Base-by-base conservation (phyloP, 106 monocot genomes). In the Cymbidium sinense region DNA sequence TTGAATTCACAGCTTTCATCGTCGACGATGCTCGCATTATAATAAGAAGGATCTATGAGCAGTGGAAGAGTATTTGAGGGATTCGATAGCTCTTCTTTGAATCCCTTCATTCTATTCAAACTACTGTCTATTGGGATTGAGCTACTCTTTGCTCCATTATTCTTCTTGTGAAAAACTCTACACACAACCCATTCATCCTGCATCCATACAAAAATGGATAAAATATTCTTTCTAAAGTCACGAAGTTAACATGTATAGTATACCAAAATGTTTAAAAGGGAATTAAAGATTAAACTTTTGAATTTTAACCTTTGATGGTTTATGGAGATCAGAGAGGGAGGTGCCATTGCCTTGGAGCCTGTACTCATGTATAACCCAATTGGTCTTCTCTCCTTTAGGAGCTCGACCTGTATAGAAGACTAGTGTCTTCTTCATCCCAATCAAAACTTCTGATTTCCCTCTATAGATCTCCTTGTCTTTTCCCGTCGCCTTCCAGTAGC, bases 401-500 rank as follows among this genome's bases (percentile, higher is more conserved):
- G 93, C 93, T 50, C 93, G 83, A 23, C 90, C 90, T 51, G 33
- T 84, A 82, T 93, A 93, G 85, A 93, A 93, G n/a, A 93, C 93
- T 4, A 93, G 93, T 47, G 93, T 90, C 79, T 93, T 93, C 81
- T 90, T 93, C 88, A 90, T 88, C 9, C 93, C 88, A 29, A 93
- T 84, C 0, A 87, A 83, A 44, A 86, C 37, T 21, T 52, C 69
- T 1, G 34, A 71, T 29, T 37, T 81, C 21, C 73, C 82, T 12
- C 75, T 70, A 76, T 71, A 75, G 21, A 95, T 89, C 76, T 87
- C 87, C 82, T 70, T 91, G 67, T 95, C 91, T 41, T 91, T 95
- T 1, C 91, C 91, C 5, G 95, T 95, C 5, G 95, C 95, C 76
- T 95, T 95, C 95, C 95, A 95, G 75, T 89, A 95, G 0, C 91